Percentiles rank a stretch among this genome's conserved stretches.
Conservation (phyloP, 345 rosid species). For the Tarenaya hassleriana region DNA sequence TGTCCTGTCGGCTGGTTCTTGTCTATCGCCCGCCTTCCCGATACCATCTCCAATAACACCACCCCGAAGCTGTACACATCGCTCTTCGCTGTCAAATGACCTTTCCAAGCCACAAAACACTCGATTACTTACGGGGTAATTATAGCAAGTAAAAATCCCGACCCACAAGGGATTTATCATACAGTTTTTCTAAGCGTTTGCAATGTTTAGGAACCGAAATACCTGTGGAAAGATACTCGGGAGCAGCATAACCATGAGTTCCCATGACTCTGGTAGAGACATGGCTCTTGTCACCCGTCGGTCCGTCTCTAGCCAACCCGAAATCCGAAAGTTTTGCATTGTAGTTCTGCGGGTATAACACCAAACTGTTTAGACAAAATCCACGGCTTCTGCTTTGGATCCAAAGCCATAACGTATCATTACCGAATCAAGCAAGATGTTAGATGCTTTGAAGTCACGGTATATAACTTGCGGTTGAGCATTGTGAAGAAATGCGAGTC, state of each 20-base stretch:
- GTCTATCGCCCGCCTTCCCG: constrained; percentile 81
- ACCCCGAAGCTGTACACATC: constrained; percentile 93
- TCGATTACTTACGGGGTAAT: too few relatives aligned
- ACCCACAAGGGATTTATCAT: too few relatives aligned
- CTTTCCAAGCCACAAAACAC: constrained; percentile 18
- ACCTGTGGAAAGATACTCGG: constrained; percentile 92
- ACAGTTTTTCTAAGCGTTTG: too few relatives aligned
- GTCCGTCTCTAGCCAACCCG: constrained; percentile 93
- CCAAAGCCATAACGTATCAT: constrained; percentile 6
- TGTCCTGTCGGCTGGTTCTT: constrained; percentile 71
- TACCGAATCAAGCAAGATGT: constrained; percentile 91
- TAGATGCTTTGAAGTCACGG: constrained; percentile 95
- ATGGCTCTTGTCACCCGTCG: constrained; percentile 77
- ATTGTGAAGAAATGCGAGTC: constrained; percentile 69
- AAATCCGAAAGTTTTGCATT: constrained; percentile 92
- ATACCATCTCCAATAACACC: constrained; percentile 73
- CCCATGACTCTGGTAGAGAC: constrained; percentile 92
- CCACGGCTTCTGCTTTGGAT: neutral
- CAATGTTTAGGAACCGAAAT: neutral
- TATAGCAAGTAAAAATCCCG: too few relatives aligned
- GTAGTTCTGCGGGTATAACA: constrained; percentile 42
- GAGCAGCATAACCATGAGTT: constrained; percentile 94
- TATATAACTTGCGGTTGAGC: constrained; percentile 89
- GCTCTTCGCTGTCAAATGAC: constrained; percentile 79
- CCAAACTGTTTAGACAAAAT: neutral